These are phyloP conservation scores for Massariosphaeria phaeospora DNA, from an alignment of 495 filamentous ascomycete species.

Conservation along the genomic window DNA sequence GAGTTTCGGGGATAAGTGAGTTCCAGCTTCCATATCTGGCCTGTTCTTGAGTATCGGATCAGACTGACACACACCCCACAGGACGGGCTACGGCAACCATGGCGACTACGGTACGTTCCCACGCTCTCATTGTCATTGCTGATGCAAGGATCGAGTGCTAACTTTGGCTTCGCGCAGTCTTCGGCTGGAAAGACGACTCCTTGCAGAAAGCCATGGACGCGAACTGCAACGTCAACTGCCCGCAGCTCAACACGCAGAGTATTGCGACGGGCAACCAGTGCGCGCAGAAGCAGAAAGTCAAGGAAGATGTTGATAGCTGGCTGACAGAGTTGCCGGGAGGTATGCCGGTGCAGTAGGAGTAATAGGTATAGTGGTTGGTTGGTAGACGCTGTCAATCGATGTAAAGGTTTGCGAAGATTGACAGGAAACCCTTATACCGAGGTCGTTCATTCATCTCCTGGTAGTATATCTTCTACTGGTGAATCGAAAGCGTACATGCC, in stretches of 20 bases:
- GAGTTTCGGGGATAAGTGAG: slow-evolving; percentile 15
- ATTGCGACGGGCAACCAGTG: slow-evolving; percentile 14
- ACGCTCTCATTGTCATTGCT: no score
- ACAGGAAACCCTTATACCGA: no score
- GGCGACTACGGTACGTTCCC: slow-evolving; percentile 21
- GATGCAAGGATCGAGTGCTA: no score
- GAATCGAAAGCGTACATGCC: no score
- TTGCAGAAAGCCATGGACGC: slow-evolving; percentile 23
- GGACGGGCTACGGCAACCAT: slow-evolving; percentile 10
- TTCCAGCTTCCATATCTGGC: not conserved
- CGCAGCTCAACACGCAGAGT: slow-evolving; percentile 17
- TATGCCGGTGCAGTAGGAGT: slow-evolving; percentile 10
- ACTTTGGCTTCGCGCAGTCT: no score
- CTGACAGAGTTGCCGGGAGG: slow-evolving; percentile 16
- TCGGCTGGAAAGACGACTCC: slow-evolving; percentile 25
- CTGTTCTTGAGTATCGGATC: not conserved
- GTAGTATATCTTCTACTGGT: no score
- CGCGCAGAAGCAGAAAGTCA: slow-evolving; percentile 3
- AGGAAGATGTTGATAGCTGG: slow-evolving; percentile 25
- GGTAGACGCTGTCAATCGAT: no score
- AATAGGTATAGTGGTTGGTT: no score
- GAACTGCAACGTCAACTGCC: slow-evolving; percentile 13
- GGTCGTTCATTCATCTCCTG: no score
- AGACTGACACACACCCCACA: not conserved
- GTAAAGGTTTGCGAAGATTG: no score